Evolutionary conservation across 78 protist species (phyloP), one percentile per base, ranked within the genome.

Genomic region (Dictyostelium firmibasis): DNA sequence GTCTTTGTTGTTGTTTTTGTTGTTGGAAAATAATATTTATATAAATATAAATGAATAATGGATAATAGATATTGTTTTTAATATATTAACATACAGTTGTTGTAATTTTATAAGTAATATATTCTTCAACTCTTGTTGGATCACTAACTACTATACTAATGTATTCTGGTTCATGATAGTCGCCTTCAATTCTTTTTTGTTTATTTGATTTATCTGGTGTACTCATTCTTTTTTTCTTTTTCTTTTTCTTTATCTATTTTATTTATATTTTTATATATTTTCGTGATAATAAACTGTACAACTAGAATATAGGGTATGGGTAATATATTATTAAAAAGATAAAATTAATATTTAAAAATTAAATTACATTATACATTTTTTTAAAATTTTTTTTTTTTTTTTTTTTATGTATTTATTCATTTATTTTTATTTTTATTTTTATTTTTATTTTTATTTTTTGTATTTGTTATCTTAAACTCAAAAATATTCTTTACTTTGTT

Each of bases 91-190:
- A 11, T 88, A 88, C 93, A 20, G 62, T 35, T 5, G 94, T 89
- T 33, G 94, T 81, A 11, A 89, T 69, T 69, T 81, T 89, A 33
- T 89, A 89, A 23, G 94, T 33, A 6, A 89, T 89, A 35, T 81
- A 89, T 67, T 89, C 94, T 43, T 89, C 94, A 18, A 69, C 25
- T 81, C 87, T 60, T 31, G 74, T 31, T 29, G 94, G 94, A 35
- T 89, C 94, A 47, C 84, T 89, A 33, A 89, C 87, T 10, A 81
- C 77, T n/a, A 89, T 81, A 23, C 64, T 81, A 31, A 89, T 89
- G 50, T 89, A 89, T 81, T 89, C 94, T 31, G 94, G 94, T 47
- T 89, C 94, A 29, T 89, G 94, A 18, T 89, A 89, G 29, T 89
- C 94, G 23, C 94, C 94, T 23, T 81, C 87, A 47, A 89, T 81